These are phyloP conservation scores for Phytophthora melonis DNA, from an alignment of 352 stramenopile genomes.

Conservation along the genomic window DNA sequence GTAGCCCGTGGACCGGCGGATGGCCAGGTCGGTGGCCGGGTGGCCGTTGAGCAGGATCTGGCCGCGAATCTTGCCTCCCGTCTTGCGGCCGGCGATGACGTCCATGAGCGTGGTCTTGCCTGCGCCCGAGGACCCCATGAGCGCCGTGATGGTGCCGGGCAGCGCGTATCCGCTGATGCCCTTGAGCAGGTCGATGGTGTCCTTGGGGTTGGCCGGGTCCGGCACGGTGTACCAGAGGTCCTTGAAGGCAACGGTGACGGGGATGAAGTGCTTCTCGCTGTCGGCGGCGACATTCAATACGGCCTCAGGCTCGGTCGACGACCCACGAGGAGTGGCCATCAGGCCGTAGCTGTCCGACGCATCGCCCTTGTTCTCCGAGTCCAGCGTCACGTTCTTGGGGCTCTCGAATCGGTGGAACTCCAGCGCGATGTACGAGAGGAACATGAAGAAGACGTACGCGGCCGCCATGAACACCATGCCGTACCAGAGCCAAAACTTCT, in stretches of 20 bases:
- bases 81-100: no score
- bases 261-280: constrained; percentile 16
- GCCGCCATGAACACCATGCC: constrained; percentile 14
- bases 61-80: no score
- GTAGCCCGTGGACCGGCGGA: constrained; percentile 36
- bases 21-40: constrained; percentile 35
- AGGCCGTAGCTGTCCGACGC: neutral
- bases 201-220: no score
- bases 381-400: constrained; percentile 12
- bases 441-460: constrained; percentile 19
- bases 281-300: neutral
- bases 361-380: constrained; percentile 8
- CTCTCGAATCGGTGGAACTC: constrained; percentile 15
- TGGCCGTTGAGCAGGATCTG: neutral
- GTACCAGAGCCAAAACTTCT: constrained; percentile 29
- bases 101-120: no score
- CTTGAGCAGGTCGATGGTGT: no score
- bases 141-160: no score
- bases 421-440: constrained; percentile 15
- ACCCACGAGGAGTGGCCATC: constrained; percentile 1
- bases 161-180: no score
- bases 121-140: no score
- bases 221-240: neutral
- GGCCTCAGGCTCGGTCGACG: neutral
- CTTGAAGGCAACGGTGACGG: constrained; percentile 10